Evolutionary conservation across 1,284 basidiomycete genomes (phyloP).

Genomic region (Dichomitus squalens): DNA sequence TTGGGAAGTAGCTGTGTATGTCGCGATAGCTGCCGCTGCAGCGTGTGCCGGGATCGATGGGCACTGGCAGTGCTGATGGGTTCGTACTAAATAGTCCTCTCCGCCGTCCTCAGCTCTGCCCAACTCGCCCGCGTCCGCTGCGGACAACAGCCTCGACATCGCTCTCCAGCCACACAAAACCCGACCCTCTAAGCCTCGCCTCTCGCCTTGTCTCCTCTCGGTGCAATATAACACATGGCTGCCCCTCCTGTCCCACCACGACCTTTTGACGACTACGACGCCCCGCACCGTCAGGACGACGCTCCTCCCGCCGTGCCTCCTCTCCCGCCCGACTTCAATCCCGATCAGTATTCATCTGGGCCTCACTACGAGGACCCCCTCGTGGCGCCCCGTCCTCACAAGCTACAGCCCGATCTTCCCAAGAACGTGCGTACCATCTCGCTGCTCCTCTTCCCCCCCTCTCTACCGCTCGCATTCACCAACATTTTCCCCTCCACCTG

Average conservation of each 20-base stretch:
- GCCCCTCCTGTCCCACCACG: constrained; percentile 33
- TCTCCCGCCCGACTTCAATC: constrained; percentile 39
- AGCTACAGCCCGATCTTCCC: constrained; percentile 62
- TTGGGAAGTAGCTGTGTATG: too few relatives aligned
- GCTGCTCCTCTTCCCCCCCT: constrained; percentile 7
- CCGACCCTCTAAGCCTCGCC: neutral
- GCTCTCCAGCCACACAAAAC: neutral
- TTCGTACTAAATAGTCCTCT: too few relatives aligned
- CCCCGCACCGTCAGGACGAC: constrained; percentile 4
- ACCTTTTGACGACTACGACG: constrained; percentile 31
- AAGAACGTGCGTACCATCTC: constrained; percentile 52
- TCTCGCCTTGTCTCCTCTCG: neutral
- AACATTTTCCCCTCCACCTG: constrained; percentile 7
- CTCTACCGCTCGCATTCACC: constrained; percentile 10
- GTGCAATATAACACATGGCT: constrained; percentile 19
- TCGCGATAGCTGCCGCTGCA: too few relatives aligned
- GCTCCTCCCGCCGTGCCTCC: constrained; percentile 45
- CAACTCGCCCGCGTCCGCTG: neutral
- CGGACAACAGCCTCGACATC: constrained; percentile 3
- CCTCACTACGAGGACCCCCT: constrained; percentile 63
- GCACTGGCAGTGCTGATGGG: too few relatives aligned
- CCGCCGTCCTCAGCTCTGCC: too few relatives aligned
- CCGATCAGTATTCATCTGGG: constrained; percentile 28
- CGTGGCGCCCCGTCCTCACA: constrained; percentile 68
- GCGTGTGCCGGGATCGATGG: too few relatives aligned